These are phyloP conservation scores for Juncus inflexus DNA, from an alignment of 176 grass and related monocot genomes.

Conservation along the genomic window DNA sequence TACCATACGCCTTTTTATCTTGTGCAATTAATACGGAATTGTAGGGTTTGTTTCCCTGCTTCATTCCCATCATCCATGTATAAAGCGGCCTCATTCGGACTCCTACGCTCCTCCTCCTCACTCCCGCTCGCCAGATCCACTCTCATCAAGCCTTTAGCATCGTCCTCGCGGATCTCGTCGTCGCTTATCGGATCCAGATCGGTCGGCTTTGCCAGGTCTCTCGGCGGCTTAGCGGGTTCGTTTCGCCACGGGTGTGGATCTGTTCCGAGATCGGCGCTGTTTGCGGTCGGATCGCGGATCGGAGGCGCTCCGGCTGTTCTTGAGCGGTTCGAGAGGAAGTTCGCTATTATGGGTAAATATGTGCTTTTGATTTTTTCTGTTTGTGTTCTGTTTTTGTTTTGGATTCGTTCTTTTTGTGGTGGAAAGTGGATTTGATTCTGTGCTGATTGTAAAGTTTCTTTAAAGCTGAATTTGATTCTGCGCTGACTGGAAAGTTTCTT, in stretches of 20 bases:
- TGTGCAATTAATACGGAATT: neutral
- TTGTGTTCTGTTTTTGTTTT: neutral
- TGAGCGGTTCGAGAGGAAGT: conserved; percentile 54
- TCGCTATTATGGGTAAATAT: conserved; percentile 57
- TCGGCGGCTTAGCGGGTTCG: conserved; percentile 22
- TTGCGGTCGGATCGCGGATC: conserved; percentile 31
- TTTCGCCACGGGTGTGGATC: conserved; percentile 5
- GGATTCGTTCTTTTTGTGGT: neutral
- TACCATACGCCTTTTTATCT: conserved; percentile 7
- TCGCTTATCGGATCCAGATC: conserved; percentile 23
- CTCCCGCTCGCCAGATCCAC: too few species aligned
- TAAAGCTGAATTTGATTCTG: neutral
- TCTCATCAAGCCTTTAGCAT: too few species aligned
- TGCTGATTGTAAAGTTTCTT: too few species aligned
- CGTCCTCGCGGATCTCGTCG: conserved; percentile 22
- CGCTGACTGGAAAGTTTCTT: too few species aligned
- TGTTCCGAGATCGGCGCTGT: neutral
- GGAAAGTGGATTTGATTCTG: neutral
- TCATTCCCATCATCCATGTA: conserved; percentile 38
- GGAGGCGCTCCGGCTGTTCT: conserved; percentile 29
- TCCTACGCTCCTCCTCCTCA: conserved; percentile 43
- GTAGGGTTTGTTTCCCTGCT: conserved; percentile 8
- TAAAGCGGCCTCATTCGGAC: conserved; percentile 52
- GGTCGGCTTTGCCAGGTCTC: conserved; percentile 23
- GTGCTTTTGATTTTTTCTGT: neutral